phyloP scores from a whole-genome alignment of 2,329 filamentous ascomycete species.

The Ophiostoma montium region DNA sequence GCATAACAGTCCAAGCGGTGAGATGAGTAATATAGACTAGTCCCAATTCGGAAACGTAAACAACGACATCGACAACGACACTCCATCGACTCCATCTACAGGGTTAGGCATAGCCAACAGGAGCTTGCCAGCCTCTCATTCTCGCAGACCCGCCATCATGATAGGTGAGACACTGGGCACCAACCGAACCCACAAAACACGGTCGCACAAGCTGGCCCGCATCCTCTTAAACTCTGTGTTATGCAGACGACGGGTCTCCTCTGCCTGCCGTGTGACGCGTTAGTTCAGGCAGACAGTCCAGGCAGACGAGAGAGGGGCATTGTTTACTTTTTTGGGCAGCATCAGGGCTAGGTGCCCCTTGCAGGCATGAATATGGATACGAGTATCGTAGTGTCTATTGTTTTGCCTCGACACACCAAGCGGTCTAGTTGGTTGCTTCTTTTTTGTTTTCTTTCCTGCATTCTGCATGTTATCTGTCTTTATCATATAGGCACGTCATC shows the following conservation, averaged over 20 bases:
- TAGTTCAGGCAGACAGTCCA: no score
- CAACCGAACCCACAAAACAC: background rate
- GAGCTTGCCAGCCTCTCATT: background rate
- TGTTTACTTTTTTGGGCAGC: constrained; percentile 1
- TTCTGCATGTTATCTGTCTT: no score
- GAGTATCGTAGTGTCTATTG: no score
- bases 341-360: no score
- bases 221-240: background rate
- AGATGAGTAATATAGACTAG: background rate
- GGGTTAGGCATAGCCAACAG: background rate
- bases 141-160: background rate
- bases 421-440: no score
- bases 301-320: background rate
- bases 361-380: no score
- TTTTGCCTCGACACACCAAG: no score
- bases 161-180: background rate
- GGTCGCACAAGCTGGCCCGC: background rate
- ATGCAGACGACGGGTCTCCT: background rate
- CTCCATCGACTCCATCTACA: background rate
- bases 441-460: no score
- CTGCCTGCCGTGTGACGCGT: background rate
- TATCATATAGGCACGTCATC: no score
- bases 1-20: background rate
- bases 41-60: background rate
- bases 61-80: background rate